Evolutionary conservation across 148 eudicot species (phyloP).

Genomic region (Selenicereus undatus): DNA sequence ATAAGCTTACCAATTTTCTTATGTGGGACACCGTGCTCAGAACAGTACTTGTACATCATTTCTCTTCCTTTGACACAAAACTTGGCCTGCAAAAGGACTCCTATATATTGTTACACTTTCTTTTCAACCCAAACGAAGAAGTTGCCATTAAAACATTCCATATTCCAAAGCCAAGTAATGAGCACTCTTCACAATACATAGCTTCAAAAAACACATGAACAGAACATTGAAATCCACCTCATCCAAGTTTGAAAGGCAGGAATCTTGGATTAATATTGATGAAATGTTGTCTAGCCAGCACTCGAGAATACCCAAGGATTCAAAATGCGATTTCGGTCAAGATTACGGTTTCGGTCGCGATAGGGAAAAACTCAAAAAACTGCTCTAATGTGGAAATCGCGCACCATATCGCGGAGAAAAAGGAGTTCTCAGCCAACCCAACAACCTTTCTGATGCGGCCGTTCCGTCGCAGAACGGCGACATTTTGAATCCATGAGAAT

Average conservation of each 20-base stretch:
- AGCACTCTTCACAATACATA: constrained; percentile 6
- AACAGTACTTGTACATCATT: constrained; percentile 71
- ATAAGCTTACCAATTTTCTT: constrained; percentile 83
- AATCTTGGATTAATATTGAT: background rate
- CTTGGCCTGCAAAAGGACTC: constrained; percentile 44
- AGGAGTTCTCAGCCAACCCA: too few relatives aligned
- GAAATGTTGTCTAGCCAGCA: background rate
- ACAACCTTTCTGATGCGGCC: too few relatives aligned
- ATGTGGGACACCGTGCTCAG: constrained; percentile 66
- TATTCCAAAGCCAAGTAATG: background rate
- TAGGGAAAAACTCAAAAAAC: too few relatives aligned
- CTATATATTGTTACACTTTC: background rate
- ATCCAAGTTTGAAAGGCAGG: background rate
- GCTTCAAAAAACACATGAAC: background rate
- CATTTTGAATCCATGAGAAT: background rate
- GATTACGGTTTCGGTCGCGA: too few relatives aligned
- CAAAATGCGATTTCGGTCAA: too few relatives aligned
- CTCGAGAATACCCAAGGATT: background rate
- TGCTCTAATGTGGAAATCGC: too few relatives aligned
- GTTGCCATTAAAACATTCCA: background rate
- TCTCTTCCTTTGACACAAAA: constrained; percentile 83
- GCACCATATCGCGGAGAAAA: too few relatives aligned
- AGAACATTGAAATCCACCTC: background rate
- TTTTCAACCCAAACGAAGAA: background rate
- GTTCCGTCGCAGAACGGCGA: too few relatives aligned